These are phyloP conservation scores for Botrytis elliptica DNA, from an alignment of 2,329 filamentous ascomycete genomes.

Conservation along the genomic window DNA sequence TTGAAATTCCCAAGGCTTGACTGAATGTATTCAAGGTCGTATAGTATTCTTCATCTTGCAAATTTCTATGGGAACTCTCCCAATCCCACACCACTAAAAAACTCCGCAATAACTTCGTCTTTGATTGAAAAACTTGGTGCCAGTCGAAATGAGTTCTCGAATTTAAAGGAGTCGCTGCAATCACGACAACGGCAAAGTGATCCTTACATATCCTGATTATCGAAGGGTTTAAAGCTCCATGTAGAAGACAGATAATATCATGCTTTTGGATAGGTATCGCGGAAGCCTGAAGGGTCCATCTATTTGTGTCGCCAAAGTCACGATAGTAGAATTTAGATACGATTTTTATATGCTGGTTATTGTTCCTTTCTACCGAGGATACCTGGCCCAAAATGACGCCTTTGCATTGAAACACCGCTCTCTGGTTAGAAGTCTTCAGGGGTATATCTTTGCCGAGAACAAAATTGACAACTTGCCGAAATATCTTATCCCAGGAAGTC, in stretches of 20 bases:
- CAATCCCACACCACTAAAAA: neutral
- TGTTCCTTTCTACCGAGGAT: too few species aligned
- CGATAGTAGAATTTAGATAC: too few species aligned
- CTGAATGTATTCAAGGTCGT: accelerated
- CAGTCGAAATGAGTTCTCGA: accelerated
- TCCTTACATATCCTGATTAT: neutral
- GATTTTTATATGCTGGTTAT: too few species aligned
- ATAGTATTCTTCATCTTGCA: accelerated
- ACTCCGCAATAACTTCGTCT: accelerated
- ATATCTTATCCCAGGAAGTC: neutral
- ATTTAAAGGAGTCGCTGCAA: neutral
- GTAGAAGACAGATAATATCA: neutral
- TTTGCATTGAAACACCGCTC: accelerated
- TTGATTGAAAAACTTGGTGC: neutral
- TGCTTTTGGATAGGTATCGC: accelerated
- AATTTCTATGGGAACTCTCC: accelerated
- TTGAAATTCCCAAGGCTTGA: accelerated
- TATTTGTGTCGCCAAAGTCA: too few species aligned
- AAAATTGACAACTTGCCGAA: neutral
- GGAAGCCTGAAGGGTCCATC: neutral
- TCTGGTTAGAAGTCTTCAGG: neutral
- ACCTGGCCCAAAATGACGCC: neutral
- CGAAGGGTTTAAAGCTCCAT: neutral
- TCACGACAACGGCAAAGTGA: neutral
- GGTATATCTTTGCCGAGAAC: too few species aligned